These are phyloP conservation scores for Eucalyptus microcorys DNA, from an alignment of 345 rosid species.

Conservation along the genomic window DNA sequence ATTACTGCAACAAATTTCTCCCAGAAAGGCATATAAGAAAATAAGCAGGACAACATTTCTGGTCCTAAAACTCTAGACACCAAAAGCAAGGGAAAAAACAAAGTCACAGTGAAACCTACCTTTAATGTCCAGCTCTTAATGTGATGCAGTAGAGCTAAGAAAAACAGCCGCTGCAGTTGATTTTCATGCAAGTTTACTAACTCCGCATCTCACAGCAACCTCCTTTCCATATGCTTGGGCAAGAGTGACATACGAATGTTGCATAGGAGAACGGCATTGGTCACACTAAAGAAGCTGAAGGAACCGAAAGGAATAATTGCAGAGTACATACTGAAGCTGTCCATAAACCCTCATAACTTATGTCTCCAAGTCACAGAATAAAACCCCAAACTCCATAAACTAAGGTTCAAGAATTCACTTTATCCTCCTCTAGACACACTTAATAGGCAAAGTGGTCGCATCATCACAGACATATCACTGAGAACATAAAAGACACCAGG, in stretches of 20 bases:
- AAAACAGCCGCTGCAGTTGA: not conserved
- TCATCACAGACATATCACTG: not conserved
- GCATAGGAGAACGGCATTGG: not conserved
- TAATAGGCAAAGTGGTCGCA: conserved; percentile 4
- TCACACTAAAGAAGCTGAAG: not conserved
- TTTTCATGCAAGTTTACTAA: not conserved
- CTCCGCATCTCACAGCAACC: not conserved
- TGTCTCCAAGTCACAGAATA: conserved; percentile 24
- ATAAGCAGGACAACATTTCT: not conserved
- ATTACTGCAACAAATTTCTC: not conserved
- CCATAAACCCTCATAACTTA: conserved; percentile 25
- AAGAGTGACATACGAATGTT: not conserved
- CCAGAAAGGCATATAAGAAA: not conserved
- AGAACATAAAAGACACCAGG: conserved; percentile 14
- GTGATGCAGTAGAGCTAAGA: not conserved
- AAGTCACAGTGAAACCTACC: not conserved
- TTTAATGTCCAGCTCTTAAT: not conserved
- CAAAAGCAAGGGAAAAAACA: not conserved
- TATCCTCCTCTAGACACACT: conserved; percentile 7
- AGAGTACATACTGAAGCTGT: conserved; percentile 16
- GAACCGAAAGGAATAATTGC: conserved; percentile 7
- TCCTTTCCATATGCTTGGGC: not conserved
- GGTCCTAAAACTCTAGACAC: not conserved
- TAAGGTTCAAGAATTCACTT: conserved; percentile 9
- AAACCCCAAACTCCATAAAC: conserved; percentile 24